phyloP scores from a whole-genome alignment of 768 basidiomycete species.

The Termitomyces sp. region DNA sequence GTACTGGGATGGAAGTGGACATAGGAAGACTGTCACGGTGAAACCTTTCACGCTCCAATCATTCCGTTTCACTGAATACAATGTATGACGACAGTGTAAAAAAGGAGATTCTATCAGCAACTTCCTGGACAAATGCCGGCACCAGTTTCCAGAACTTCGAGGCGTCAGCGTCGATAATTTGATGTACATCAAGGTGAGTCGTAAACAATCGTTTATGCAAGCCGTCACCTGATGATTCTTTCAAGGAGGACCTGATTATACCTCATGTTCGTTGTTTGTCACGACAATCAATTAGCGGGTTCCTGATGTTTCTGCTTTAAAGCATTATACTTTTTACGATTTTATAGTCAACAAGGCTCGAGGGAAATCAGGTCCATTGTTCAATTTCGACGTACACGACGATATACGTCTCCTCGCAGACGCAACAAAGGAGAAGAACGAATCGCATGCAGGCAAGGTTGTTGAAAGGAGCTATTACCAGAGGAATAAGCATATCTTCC shows the following conservation, averaged over 20 bases:
- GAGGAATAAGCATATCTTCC: conserved; percentile 96
- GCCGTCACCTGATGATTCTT: background rate
- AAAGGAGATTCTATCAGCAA: conserved; percentile 86
- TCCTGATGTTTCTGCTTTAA: background rate
- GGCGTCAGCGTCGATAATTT: conserved; percentile 91
- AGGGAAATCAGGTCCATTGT: conserved; percentile 95
- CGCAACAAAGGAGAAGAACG: conserved; percentile 95
- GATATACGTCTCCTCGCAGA: conserved; percentile 93
- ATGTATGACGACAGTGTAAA: conserved; percentile 63
- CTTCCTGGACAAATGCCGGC: conserved; percentile 90
- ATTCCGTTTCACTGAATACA: background rate
- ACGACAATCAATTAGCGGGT: background rate
- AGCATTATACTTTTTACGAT: conserved; percentile 98
- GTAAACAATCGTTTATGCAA: background rate
- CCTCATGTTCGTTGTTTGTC: conserved; percentile 64
- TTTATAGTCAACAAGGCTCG: conserved; percentile 98
- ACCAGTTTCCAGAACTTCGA: conserved; percentile 89
- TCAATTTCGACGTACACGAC: conserved; percentile 99
- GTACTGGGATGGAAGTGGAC: conserved; percentile 98
- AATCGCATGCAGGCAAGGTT: conserved; percentile 98
- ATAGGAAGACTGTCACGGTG: conserved; percentile 86
- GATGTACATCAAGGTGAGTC: conserved; percentile 92
- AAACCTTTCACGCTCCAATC: conserved; percentile 20
- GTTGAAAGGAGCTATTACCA: conserved; percentile 96
- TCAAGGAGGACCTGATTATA: conserved; percentile 93